Percentiles rank a stretch among this genome's conserved stretches.
Conservation (phyloP, 345 rosid species). For the Salix brachista region DNA sequence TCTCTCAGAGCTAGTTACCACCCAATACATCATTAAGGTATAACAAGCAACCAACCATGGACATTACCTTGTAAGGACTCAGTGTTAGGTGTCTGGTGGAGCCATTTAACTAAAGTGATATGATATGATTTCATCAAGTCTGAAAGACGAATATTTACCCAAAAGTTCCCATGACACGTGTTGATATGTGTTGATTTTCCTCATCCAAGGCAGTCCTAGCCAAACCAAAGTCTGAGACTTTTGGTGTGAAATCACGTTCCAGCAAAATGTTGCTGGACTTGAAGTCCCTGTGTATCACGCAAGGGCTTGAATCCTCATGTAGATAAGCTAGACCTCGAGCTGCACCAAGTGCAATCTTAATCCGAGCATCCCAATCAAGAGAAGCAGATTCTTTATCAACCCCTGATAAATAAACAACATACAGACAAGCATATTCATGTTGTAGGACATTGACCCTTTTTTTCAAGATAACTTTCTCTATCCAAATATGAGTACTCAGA, state of each 20-base stretch:
- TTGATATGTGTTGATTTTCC: slow-evolving; percentile 84
- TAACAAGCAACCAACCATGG: neutral
- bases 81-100: neutral
- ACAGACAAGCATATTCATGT: slow-evolving; percentile 1
- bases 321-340: slow-evolving; percentile 94
- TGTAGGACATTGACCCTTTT: neutral
- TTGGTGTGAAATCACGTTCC: slow-evolving; percentile 88
- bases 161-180: slow-evolving; percentile 97
- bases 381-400: slow-evolving; percentile 69
- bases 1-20: neutral
- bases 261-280: slow-evolving; percentile 91
- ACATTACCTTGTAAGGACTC: neutral
- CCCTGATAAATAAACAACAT: slow-evolving; percentile 38
- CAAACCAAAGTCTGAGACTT: slow-evolving; percentile 94
- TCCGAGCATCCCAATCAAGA: slow-evolving; percentile 81
- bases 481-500: neutral
- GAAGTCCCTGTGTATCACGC: slow-evolving; percentile 95
- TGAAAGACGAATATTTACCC: slow-evolving; percentile 46
- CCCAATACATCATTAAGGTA: neutral
- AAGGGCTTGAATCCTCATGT: slow-evolving; percentile 96
- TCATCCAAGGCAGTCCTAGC: slow-evolving; percentile 91
- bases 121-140: neutral
- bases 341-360: slow-evolving; percentile 95
- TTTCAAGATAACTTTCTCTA: neutral
- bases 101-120: neutral